A percentile compares a stretch with the other conserved stretches of the same genome.
These are phyloP conservation scores for Penicillium verhagenii DNA, from an alignment of 495 filamentous ascomycete genomes.

Conservation along the genomic window DNA sequence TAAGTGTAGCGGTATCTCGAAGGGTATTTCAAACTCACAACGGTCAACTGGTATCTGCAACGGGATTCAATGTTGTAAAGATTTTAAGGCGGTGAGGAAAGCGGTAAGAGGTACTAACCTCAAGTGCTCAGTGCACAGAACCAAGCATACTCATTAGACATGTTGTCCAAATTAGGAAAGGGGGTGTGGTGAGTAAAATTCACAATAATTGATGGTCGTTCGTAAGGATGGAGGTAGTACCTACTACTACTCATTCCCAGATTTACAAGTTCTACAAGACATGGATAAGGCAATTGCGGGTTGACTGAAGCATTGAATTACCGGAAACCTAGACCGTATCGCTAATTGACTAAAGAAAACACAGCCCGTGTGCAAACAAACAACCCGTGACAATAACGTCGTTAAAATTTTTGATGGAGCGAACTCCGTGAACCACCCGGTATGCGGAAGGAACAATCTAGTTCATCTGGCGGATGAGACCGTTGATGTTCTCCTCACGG, in stretches of 20 bases:
- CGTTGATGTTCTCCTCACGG: slow-evolving; percentile 98
- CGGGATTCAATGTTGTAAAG: too few species aligned
- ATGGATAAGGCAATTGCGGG: slow-evolving; percentile 21
- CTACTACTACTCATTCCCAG: background rate
- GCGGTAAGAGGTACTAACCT: too few species aligned
- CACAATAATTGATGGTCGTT: too few species aligned
- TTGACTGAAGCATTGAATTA: slow-evolving; percentile 42
- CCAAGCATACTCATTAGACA: too few species aligned
- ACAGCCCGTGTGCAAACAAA: slow-evolving; percentile 28
- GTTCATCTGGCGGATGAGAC: slow-evolving; percentile 97
- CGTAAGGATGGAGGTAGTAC: too few species aligned
- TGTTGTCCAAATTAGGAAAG: too few species aligned
- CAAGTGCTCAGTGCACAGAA: too few species aligned
- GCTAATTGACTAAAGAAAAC: slow-evolving; percentile 36
- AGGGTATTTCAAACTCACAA: too few species aligned
- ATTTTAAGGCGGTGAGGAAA: too few species aligned
- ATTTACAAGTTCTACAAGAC: background rate
- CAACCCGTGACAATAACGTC: slow-evolving; percentile 35
- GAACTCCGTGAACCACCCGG: slow-evolving; percentile 4
- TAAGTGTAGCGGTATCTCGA: too few species aligned
- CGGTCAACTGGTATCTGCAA: too few species aligned
- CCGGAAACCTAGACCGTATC: slow-evolving; percentile 43
- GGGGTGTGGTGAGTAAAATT: too few species aligned
- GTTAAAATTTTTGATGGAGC: slow-evolving; percentile 17
- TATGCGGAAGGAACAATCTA: slow-evolving; percentile 47